Evolutionary conservation across 805 yeast species (phyloP).

Genomic region (Wickerhamomyces canadensis): DNA sequence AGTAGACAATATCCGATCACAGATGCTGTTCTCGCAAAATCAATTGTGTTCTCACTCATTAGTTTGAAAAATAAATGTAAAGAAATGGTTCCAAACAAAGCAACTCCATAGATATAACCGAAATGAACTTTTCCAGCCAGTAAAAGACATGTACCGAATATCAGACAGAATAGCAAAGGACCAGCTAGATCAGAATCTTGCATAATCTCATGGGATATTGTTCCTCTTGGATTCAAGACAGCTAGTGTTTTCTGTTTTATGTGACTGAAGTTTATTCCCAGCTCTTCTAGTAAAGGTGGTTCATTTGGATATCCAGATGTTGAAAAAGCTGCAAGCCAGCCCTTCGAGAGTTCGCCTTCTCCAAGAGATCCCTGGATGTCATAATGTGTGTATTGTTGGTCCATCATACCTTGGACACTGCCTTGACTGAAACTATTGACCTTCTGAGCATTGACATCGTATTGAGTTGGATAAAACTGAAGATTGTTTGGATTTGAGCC

Average conservation of each 20-base stretch:
- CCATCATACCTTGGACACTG: slow-evolving; percentile 32
- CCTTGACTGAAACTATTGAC: slow-evolving; percentile 1
- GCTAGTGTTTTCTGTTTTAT: slow-evolving; percentile 80
- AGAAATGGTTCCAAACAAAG: slow-evolving; percentile 81
- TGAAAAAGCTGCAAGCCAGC: slow-evolving; percentile 86
- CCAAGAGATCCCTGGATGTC: slow-evolving; percentile 22
- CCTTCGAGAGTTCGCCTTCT: slow-evolving; percentile 52
- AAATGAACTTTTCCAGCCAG: slow-evolving; percentile 93
- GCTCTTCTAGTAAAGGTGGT: slow-evolving; percentile 84
- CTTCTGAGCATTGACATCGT: slow-evolving; percentile 10
- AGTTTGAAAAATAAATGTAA: slow-evolving; percentile 79
- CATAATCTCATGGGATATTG: slow-evolving; percentile 67
- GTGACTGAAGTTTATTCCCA: slow-evolving; percentile 89
- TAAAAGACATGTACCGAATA: slow-evolving; percentile 78
- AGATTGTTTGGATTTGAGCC: slow-evolving; percentile 16
- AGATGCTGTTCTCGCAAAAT: slow-evolving; percentile 70
- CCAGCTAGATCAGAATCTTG: slow-evolving; percentile 94
- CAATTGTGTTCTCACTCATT: slow-evolving; percentile 64
- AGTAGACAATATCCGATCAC: slow-evolving; percentile 91
- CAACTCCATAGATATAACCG: slow-evolving; percentile 96
- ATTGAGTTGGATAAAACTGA: slow-evolving; percentile 26
- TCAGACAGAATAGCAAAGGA: slow-evolving; percentile 80
- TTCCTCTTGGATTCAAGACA: slow-evolving; percentile 70
- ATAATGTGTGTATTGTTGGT: slow-evolving; percentile 19
- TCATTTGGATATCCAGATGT: slow-evolving; percentile 94